Base-by-base conservation (phyloP, 2,329 filamentous ascomycete species). In the Zalaria obscura region DNA sequence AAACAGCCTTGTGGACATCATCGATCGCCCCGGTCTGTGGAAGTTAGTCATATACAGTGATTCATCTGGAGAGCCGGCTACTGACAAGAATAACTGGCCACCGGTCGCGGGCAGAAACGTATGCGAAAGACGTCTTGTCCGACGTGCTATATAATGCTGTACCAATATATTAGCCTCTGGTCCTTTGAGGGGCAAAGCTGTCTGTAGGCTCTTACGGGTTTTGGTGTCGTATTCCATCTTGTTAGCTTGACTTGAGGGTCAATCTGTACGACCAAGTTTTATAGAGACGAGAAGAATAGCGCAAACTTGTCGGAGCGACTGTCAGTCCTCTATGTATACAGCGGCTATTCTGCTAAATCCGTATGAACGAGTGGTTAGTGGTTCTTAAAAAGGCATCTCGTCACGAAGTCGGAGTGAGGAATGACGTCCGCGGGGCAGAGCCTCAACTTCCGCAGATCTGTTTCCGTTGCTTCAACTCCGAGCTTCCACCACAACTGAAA, bases 1-100 rank as follows among this genome's bases (percentile, higher is more conserved):
- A 67, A 3, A 81, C 73, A 5, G 83, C 72, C 40, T 83, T 83
- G 65, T 93, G 87, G n/a, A 93, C 72, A 60, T 96, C 89, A 59
- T 98, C 89, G 55, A 98, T 91, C 42, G 82, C 84, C 58, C 87
- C 78, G 10, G 91, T 96, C 85, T 93, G 47, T 25, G 10, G 6
- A 25, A 0, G n/a, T 26, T n/a, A 6, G 25, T 27, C 10, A 5
- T 5, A 28, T 35, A 10, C 25, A 26, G 31, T n/a, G 7, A 25
- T 36, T 33, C 5, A n/a, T 40, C 28, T 5, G 28, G 28, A 5
- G 38, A 33, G 5, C 18, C 18, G 18, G 9, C 32, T 37, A 57
- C 74, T 59, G 54, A 93, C 86, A 52, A 98, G 66, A 57, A 98
- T 98, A 43, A 94, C 72, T 10, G 91, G 91, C 91, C 89, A 98